Conservation (phyloP, 2,329 filamentous ascomycete genomes). For the Colletotrichum sp. region DNA sequence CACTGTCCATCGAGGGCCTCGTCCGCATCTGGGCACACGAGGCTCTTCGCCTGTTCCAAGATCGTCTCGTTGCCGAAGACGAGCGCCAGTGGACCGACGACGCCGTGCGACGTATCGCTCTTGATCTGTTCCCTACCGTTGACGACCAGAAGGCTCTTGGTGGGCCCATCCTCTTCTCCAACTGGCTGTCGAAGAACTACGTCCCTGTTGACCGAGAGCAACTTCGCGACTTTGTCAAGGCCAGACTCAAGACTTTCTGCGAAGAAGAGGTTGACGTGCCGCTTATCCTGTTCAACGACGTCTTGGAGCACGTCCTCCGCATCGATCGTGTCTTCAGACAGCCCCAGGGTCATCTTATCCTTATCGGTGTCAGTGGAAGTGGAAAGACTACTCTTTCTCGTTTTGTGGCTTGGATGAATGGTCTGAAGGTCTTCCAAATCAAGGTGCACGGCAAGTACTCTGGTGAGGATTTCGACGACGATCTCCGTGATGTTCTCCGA, state of each 20-base stretch:
- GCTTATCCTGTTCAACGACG: conserved; percentile 98
- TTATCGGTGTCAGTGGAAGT: conserved; percentile 98
- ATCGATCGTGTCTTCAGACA: conserved; percentile 99
- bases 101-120: conserved; percentile 81
- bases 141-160: conserved; percentile 88
- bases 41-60: conserved; percentile 93
- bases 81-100: conserved; percentile 96
- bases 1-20: conserved; percentile 85
- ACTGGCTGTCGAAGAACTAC: conserved; percentile 99
- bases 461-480: conserved; percentile 97
- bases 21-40: conserved; percentile 99
- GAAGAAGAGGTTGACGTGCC: conserved; percentile 99
- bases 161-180: conserved; percentile 96
- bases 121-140: conserved; percentile 94
- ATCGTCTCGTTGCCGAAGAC: conserved; percentile 92
- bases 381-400: conserved; percentile 98
- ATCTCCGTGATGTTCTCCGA: conserved; percentile 90
- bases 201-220: conserved; percentile 95
- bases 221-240: conserved; percentile 96
- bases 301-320: conserved; percentile 94
- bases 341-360: conserved; percentile 95
- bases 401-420: conserved; percentile 99
- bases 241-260: conserved; percentile 95
- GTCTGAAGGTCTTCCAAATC: conserved; percentile 98
- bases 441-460: conserved; percentile 99